Conservation (phyloP, 179 eudicot species). For the Spinacia oleracea region DNA sequence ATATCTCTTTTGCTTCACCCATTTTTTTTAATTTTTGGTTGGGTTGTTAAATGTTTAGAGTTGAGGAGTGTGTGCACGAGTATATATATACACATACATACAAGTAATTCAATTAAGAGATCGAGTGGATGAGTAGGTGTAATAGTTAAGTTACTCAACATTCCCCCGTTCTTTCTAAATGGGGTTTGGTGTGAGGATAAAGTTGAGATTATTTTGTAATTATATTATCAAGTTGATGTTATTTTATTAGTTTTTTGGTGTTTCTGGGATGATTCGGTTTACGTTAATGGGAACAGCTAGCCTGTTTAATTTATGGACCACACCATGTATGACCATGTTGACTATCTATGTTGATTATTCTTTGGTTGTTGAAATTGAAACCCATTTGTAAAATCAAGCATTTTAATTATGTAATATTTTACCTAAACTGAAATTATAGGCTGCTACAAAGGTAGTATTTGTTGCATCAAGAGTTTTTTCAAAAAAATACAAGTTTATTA, state of each 20-base stretch:
- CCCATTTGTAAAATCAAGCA: not conserved
- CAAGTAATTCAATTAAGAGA: not conserved
- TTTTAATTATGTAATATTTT: not conserved
- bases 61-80: no score
- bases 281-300: conserved; percentile 13
- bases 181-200: conserved; percentile 13
- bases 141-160: conserved; percentile 7
- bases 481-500: not conserved
- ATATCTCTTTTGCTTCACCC: conserved; percentile 39
- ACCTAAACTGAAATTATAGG: not conserved
- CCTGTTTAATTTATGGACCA: not conserved
- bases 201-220: conserved; percentile 2
- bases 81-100: not conserved
- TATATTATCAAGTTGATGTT: not conserved
- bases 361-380: not conserved
- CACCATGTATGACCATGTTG: not conserved
- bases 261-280: not conserved
- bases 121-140: conserved; percentile 10
- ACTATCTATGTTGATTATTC: not conserved
- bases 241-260: not conserved
- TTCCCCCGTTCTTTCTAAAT: not conserved
- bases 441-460: not conserved
- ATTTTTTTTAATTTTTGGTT: conserved; percentile 12
- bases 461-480: not conserved
- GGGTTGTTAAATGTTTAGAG: not conserved